Base-by-base conservation (phyloP, 2,329 filamentous ascomycete genomes). In the Hirsutella minnesotensis region DNA sequence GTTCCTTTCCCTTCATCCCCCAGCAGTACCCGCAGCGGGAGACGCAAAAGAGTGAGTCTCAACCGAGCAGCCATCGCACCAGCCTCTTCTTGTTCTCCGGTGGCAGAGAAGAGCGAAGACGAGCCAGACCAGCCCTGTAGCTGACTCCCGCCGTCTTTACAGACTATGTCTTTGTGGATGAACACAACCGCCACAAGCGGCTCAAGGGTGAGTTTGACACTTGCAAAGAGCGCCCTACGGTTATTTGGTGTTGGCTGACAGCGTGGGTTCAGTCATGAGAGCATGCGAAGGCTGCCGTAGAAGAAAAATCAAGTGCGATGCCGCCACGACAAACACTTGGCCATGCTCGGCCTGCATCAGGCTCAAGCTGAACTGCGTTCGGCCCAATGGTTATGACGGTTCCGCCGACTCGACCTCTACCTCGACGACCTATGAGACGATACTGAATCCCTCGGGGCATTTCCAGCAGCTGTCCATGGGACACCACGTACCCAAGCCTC, bases 151-250 rank as follows among this genome's bases (percentile, higher is more conserved):
- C 4, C 20, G 44, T 44, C 50, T 52, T 45, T 51, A 27, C 42
- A 94, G 89, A 95, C 63, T 96, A 95, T 84, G 92, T 96, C 55
- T 96, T 96, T 59, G 92, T 96, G 45, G 90, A 96, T 64, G 90
- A 96, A 64, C 92, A 96, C 65, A 96, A 96, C 68, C 83, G 92
- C 50, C 92, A 96, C 66, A 96, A 96, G 67, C 79, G 90, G 54
- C 70, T 96, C 49, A 96, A 96, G 74, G 87, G 87, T 92, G 76
- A 53, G 43, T 31, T 29, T 20, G n/a, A 15, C 10, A n/a, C 9
- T 9, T n/a, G 4, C 13, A n/a, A 20, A 5, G 3, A 7, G 24
- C 9, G 31, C 15, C 15, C n/a, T n/a, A n/a, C n/a, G 15, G n/a
- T 9, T 9, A 9, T 3, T 15, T 16, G 9, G 8, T 3, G 24